phyloP scores from a whole-genome alignment of 176 grass and related monocot genomes.

The Phoenix dactylifera region DNA sequence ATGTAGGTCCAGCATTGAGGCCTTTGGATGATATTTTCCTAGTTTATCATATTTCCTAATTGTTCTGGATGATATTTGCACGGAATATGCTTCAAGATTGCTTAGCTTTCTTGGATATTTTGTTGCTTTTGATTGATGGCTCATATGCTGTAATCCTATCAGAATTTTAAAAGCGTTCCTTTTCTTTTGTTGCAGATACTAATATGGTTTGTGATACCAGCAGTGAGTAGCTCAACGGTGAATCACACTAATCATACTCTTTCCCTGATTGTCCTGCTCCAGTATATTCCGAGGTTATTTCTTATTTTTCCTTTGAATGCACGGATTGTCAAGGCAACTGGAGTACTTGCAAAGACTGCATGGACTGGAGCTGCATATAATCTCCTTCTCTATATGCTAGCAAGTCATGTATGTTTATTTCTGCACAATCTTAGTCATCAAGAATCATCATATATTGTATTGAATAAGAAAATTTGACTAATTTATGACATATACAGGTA shows the following conservation, averaged over 20 bases:
- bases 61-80: no score
- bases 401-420: slow-evolving; percentile 56
- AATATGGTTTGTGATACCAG: slow-evolving; percentile 78
- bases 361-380: slow-evolving; percentile 85
- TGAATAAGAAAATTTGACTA: background rate
- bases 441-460: background rate
- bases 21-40: no score
- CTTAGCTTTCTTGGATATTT: no score
- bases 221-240: slow-evolving; percentile 40
- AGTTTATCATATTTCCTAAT: no score
- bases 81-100: no score
- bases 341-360: slow-evolving; percentile 68
- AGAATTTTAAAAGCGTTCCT: background rate
- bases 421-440: background rate
- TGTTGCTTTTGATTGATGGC: background rate
- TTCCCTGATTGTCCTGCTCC: slow-evolving; percentile 71
- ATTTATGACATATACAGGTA: slow-evolving; percentile 28
- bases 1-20: no score
- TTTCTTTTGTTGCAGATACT: slow-evolving; percentile 44
- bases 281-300: slow-evolving; percentile 70
- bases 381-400: slow-evolving; percentile 84
- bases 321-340: slow-evolving; percentile 72
- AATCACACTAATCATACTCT: slow-evolving; percentile 85
- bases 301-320: slow-evolving; percentile 66
- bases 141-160: no score